phyloP scores from a whole-genome alignment of 768 basidiomycete genomes.

The Mycena epipterygia region DNA sequence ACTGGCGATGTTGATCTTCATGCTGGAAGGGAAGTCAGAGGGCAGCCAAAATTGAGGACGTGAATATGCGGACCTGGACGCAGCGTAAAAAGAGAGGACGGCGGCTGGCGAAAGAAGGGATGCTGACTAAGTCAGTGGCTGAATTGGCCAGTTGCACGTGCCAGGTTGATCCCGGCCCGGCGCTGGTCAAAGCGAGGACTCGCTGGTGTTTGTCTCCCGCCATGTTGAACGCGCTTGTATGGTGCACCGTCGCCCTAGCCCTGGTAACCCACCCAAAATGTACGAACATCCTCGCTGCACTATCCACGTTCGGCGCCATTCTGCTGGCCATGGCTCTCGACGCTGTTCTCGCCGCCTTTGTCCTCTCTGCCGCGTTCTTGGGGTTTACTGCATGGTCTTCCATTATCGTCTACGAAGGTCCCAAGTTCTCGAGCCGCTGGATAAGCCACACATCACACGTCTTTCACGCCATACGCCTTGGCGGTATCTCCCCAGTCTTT shows the following conservation, averaged over 20 bases:
- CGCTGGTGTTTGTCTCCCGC: too few species aligned
- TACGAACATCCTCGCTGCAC: neutral
- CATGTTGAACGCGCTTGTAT: too few species aligned
- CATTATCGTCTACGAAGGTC: neutral
- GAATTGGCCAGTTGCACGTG: neutral
- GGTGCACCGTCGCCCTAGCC: too few species aligned
- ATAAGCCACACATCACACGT: neutral
- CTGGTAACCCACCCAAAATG: too few species aligned
- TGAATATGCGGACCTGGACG: slow-evolving; percentile 20
- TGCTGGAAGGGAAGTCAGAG: slow-evolving; percentile 56
- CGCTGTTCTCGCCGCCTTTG: slow-evolving; percentile 1
- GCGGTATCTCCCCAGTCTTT: neutral
- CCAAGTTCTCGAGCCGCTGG: slow-evolving; percentile 4
- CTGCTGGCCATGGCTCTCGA: neutral
- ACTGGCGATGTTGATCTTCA: slow-evolving; percentile 99
- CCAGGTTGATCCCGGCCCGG: neutral
- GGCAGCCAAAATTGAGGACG: neutral
- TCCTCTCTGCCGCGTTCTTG: slow-evolving; percentile 1
- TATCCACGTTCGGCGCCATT: neutral
- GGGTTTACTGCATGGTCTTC: neutral
- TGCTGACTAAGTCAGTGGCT: too few species aligned
- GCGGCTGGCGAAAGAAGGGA: neutral
- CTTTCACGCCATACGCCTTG: neutral
- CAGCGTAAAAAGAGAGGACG: neutral
- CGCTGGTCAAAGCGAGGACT: too few species aligned